Conservation (phyloP, 345 rosid species). For the Citrus hindsii region DNA sequence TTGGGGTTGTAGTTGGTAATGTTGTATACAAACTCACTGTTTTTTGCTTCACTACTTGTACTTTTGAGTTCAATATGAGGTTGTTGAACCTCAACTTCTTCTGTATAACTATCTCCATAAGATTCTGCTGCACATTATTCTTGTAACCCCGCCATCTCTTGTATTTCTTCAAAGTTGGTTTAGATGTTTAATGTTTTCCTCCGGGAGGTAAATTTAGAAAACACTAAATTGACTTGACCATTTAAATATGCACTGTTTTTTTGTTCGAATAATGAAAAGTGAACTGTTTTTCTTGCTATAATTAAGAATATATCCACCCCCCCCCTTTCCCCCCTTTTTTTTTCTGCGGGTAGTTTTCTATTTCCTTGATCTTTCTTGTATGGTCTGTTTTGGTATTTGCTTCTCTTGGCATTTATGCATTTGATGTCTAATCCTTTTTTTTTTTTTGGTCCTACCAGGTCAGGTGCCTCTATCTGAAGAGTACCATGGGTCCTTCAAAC, state of each 20-base stretch:
- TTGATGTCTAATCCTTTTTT: neutral
- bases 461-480: constrained; percentile 74
- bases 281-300: neutral
- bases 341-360: too few species aligned
- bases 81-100: neutral
- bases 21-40: too few species aligned
- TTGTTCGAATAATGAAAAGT: neutral
- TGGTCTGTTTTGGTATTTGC: neutral
- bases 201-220: neutral
- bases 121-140: neutral
- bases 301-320: too few species aligned
- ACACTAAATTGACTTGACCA: neutral
- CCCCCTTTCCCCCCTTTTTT: too few species aligned
- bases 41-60: neutral
- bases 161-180: neutral
- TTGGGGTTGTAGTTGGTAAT: neutral
- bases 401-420: neutral
- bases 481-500: constrained; percentile 70
- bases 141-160: neutral
- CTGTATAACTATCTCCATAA: neutral
- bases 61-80: neutral
- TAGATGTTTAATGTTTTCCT: neutral
- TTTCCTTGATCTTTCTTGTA: neutral
- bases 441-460: constrained; percentile 32
- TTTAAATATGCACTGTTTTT: too few species aligned